Evolutionary conservation across 139 green algal species (phyloP).

Genomic region (Coelastrella sp.): DNA sequence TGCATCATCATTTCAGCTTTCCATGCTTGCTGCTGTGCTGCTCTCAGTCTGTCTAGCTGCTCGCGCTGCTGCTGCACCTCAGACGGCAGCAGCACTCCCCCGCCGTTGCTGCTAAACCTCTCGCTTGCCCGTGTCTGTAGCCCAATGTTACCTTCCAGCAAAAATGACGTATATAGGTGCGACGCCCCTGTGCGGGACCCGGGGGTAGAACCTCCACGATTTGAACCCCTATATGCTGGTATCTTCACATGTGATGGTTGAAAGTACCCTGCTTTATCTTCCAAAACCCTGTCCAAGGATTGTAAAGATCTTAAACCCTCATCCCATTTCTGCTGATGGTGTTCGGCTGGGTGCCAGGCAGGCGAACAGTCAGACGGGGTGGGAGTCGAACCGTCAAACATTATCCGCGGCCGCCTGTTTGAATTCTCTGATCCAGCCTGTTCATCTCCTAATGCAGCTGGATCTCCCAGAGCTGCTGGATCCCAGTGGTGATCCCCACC

Average conservation of each 20-base stretch:
- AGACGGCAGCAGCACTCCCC: not conserved
- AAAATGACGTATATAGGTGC: not conserved
- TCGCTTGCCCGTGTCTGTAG: not conserved
- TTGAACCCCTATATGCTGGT: not conserved
- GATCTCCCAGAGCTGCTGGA: not conserved
- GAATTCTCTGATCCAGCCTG: not conserved
- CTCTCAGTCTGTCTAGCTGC: not conserved
- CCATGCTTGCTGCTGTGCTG: conserved; percentile 34
- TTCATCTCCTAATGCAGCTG: not conserved
- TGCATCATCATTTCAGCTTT: conserved; percentile 7
- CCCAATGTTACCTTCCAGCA: not conserved
- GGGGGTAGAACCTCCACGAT: not conserved
- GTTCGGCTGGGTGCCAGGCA: not conserved
- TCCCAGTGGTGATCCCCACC: not conserved
- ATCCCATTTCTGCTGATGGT: not conserved
- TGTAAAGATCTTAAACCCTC: not conserved
- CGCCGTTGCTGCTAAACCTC: not conserved
- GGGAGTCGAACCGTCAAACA: not conserved
- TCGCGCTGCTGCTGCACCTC: not conserved
- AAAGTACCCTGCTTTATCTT: not conserved
- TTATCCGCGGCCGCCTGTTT: not conserved
- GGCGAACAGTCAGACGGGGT: not conserved
- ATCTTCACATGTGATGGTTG: not conserved
- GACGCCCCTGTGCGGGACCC: no score
- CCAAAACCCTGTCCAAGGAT: not conserved